Conservation (phyloP, 2,329 filamentous ascomycete species). For the Bretziella fagacearum region DNA sequence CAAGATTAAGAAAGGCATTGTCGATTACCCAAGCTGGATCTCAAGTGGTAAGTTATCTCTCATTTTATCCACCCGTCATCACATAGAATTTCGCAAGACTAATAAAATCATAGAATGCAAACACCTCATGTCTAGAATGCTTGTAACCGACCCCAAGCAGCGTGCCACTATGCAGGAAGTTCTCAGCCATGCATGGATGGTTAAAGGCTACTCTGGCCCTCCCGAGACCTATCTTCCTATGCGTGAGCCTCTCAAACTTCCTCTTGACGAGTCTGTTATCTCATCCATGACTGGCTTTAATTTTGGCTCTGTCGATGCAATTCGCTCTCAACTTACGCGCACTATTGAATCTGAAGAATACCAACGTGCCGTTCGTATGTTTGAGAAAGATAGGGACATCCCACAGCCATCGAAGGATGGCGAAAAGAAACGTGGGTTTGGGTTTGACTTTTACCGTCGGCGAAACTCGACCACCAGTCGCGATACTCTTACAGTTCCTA, state of each 20-base stretch:
- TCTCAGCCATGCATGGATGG: slow-evolving; percentile 90
- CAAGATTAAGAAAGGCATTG: slow-evolving; percentile 93
- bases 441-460: slow-evolving; percentile 92
- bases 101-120: slow-evolving; percentile 55
- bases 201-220: slow-evolving; percentile 69
- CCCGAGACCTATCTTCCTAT: slow-evolving; percentile 78
- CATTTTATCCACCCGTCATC: not conserved
- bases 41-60: slow-evolving; percentile 56
- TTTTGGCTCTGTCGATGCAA: slow-evolving; percentile 74
- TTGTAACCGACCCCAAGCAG: slow-evolving; percentile 81
- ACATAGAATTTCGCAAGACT: not conserved
- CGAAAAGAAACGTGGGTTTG: slow-evolving; percentile 77
- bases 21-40: slow-evolving; percentile 90
- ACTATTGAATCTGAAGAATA: slow-evolving; percentile 92
- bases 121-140: slow-evolving; percentile 81
- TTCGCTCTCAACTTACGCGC: slow-evolving; percentile 63
- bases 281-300: slow-evolving; percentile 96
- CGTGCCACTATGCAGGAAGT: slow-evolving; percentile 80
- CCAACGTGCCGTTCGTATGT: slow-evolving; percentile 59
- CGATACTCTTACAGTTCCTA: slow-evolving; percentile 72
- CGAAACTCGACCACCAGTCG: slow-evolving; percentile 77
- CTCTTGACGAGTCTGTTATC: slow-evolving; percentile 67
- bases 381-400: slow-evolving; percentile 48
- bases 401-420: slow-evolving; percentile 40
- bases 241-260: slow-evolving; percentile 70